A percentile compares a stretch with the other conserved stretches of the same genome.
Evolutionary conservation across 2,329 filamentous ascomycete genomes (phyloP).

Genomic region (Fusarium protoensiforme): DNA sequence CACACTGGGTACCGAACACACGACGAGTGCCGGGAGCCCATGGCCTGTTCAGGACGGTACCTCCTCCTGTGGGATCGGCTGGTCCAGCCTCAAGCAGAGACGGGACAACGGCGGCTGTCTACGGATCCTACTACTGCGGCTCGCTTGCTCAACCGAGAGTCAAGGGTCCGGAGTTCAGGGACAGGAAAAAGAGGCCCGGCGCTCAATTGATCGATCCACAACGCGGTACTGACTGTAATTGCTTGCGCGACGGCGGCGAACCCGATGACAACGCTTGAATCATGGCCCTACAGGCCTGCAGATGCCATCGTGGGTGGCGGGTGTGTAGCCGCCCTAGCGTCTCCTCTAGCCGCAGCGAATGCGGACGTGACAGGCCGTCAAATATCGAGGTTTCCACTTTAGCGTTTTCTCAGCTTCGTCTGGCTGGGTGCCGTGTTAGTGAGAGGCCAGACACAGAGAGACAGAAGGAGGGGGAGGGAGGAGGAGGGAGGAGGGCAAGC

Average conservation of each 20-base stretch:
- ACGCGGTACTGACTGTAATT: conserved; percentile 34
- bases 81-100: conserved; percentile 17
- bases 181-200: background rate
- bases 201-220: conserved; percentile 24
- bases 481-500: conserved; percentile 11
- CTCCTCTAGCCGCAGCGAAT: conserved; percentile 37
- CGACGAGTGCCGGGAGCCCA: conserved; percentile 29
- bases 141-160: background rate
- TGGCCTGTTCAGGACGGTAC: background rate
- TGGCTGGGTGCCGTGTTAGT: background rate
- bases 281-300: conserved; percentile 34
- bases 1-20: conserved; percentile 30
- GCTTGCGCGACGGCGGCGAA: conserved; percentile 35
- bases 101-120: background rate
- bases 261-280: conserved; percentile 32
- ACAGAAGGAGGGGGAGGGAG: background rate
- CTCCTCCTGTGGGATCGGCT: conserved; percentile 6
- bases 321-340: conserved; percentile 44
- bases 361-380: conserved; percentile 42
- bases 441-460: background rate
- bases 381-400: conserved; percentile 29
- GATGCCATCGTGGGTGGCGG: conserved; percentile 43
- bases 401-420: conserved; percentile 30
- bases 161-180: background rate
- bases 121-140: background rate